These are phyloP conservation scores for Pinus tabuliformis DNA, from an alignment of 75 land plant species.

Conservation along the genomic window DNA sequence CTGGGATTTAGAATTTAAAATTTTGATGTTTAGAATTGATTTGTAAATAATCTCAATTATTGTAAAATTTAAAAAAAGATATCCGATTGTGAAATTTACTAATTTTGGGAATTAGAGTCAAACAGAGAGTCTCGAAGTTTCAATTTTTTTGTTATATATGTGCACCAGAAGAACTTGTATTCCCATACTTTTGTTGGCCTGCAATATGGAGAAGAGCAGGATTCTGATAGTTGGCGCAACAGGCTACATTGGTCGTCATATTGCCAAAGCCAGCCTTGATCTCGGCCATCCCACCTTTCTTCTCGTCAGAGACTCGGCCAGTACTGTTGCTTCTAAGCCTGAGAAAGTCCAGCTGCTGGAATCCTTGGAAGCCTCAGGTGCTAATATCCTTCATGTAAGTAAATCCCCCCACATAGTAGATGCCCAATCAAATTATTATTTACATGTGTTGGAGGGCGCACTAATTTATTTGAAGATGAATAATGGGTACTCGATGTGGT, in stretches of 20 bases:
- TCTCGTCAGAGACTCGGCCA: conserved; percentile 19
- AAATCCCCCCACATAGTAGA: neutral
- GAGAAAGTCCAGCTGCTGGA: conserved; percentile 1
- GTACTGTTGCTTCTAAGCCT: neutral
- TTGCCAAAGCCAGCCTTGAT: conserved; percentile 48
- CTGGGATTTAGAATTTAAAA: too few relatives aligned
- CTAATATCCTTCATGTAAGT: conserved; percentile 6
- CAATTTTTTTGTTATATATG: too few relatives aligned
- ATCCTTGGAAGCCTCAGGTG: conserved; percentile 9
- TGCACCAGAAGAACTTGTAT: too few relatives aligned
- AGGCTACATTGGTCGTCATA: conserved; percentile 67
- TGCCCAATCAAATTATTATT: neutral
- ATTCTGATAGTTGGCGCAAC: conserved; percentile 71
- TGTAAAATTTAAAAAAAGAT: too few relatives aligned
- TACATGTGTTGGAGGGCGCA: neutral
- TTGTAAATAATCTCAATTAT: too few relatives aligned
- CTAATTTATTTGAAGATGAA: neutral
- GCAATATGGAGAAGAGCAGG: conserved; percentile 26
- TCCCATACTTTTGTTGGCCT: too few relatives aligned
- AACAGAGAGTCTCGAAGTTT: too few relatives aligned
- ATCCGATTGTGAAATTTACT: too few relatives aligned
- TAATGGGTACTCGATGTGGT: neutral
- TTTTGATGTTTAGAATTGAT: too few relatives aligned
- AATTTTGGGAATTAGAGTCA: too few relatives aligned
- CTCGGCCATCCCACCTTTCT: conserved; percentile 56